phyloP scores from a whole-genome alignment of 805 yeast genomes.

The Scheffersomyces stipitis region DNA sequence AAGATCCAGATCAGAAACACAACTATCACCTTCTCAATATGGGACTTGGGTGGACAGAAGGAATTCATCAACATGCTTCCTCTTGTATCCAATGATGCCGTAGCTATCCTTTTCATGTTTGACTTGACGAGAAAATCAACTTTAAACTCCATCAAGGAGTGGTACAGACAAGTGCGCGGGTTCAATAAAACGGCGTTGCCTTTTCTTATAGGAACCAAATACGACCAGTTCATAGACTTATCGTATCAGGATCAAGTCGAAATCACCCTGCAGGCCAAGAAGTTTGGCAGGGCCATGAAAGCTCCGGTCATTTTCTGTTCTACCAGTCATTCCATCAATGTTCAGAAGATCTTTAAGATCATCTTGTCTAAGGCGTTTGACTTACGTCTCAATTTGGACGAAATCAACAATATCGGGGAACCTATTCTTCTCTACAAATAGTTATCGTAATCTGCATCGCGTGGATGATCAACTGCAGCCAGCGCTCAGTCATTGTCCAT shows the following conservation, averaged over 20 bases:
- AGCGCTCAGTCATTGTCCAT: no score
- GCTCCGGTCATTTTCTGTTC: slow-evolving; percentile 86
- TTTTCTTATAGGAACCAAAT: slow-evolving; percentile 88
- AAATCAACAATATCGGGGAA: slow-evolving; percentile 83
- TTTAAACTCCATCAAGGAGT: slow-evolving; percentile 82
- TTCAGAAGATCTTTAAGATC: slow-evolving; percentile 90
- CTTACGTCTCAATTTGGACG: slow-evolving; percentile 77
- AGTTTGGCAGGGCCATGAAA: slow-evolving; percentile 86
- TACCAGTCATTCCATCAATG: slow-evolving; percentile 86
- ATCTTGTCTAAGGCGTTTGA: slow-evolving; percentile 90
- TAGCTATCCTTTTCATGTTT: slow-evolving; percentile 83
- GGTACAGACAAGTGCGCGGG: slow-evolving; percentile 92
- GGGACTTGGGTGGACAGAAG: slow-evolving; percentile 96
- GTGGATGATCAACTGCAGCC: no score
- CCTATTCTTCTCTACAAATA: slow-evolving; percentile 73
- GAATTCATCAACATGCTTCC: slow-evolving; percentile 96
- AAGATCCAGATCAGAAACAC: slow-evolving; percentile 81
- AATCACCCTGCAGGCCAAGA: slow-evolving; percentile 76
- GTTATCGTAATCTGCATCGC: no score
- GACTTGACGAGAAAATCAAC: slow-evolving; percentile 87
- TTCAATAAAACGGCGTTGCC: slow-evolving; percentile 90
- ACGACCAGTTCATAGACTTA: slow-evolving; percentile 79
- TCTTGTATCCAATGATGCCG: slow-evolving; percentile 86
- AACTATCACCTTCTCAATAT: slow-evolving; percentile 84
- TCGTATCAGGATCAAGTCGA: slow-evolving; percentile 80